Percentiles rank a stretch among this genome's conserved stretches.
Evolutionary conservation across 139 green algal species (phyloP).

Genomic region (Coccomyxa sp.): DNA sequence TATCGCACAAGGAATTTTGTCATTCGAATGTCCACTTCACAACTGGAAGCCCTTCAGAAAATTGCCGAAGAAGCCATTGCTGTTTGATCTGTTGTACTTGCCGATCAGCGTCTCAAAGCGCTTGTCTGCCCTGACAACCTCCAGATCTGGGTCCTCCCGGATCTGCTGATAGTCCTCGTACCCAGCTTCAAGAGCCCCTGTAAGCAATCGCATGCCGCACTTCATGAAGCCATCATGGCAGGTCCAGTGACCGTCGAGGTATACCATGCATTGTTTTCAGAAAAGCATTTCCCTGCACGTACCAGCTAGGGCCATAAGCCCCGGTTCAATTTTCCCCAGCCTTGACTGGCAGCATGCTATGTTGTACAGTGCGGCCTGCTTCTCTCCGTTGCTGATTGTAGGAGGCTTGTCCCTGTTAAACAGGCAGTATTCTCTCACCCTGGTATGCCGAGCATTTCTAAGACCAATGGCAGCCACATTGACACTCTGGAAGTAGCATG

Average conservation of each 20-base stretch:
- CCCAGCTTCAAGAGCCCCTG: constrained; percentile 65
- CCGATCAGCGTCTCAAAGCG: constrained; percentile 61
- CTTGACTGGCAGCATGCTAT: constrained; percentile 72
- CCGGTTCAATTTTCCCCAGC: constrained; percentile 19
- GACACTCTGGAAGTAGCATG: not conserved
- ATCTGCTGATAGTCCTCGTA: constrained; percentile 40
- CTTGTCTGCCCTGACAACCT: constrained; percentile 41
- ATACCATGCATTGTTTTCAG: too few species aligned
- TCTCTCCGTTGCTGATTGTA: constrained; percentile 61
- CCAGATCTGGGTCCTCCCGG: constrained; percentile 65
- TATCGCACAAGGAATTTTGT: too few species aligned
- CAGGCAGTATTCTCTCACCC: too few species aligned
- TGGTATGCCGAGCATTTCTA: too few species aligned
- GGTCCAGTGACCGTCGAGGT: too few species aligned
- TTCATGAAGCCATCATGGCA: too few species aligned
- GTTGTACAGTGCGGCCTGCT: constrained; percentile 75
- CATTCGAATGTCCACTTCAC: not conserved
- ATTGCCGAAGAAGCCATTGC: constrained; percentile 12
- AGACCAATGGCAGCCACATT: too few species aligned
- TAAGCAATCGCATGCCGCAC: constrained; percentile 35
- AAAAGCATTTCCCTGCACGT: constrained; percentile 24
- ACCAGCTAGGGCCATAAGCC: not conserved
- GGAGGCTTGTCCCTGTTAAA: constrained; percentile 69
- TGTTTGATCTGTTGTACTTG: constrained; percentile 29
- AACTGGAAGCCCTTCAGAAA: constrained; percentile 2